These are phyloP conservation scores for Mucor saturninus DNA, from an alignment of 371 early-diverging fungal species.

Conservation along the genomic window DNA sequence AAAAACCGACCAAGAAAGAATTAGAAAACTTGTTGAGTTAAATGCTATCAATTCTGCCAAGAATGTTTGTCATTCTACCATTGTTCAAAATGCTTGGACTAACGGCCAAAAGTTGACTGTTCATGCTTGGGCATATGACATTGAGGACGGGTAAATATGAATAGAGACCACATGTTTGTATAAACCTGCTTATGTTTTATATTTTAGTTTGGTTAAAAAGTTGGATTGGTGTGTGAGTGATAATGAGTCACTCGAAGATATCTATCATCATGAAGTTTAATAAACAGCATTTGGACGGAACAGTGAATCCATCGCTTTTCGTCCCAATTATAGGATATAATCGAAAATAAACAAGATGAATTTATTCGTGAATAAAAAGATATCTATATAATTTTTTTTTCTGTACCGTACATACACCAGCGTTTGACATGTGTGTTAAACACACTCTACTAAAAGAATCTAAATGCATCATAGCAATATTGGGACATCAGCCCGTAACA, in stretches of 20 bases:
- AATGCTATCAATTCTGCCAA: constrained; percentile 79
- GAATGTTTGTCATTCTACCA: constrained; percentile 74
- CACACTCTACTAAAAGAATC: no score
- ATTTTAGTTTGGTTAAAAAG: constrained; percentile 14
- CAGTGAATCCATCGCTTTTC: no score
- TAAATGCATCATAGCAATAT: no score
- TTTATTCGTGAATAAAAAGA: no score
- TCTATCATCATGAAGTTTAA: constrained; percentile 7
- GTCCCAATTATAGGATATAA: no score
- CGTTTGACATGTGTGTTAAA: no score
- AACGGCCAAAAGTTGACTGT: constrained; percentile 76
- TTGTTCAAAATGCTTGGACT: constrained; percentile 87
- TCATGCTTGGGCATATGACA: constrained; percentile 86
- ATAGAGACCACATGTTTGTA: not conserved
- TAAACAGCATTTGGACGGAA: not conserved
- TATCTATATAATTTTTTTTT: no score
- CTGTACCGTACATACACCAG: no score
- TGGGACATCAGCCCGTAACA: no score
- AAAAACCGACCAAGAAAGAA: constrained; percentile 43
- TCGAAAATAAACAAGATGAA: no score
- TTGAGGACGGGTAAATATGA: constrained; percentile 62
- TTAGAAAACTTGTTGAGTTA: constrained; percentile 67
- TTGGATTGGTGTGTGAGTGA: constrained; percentile 19
- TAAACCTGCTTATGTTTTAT: not conserved
- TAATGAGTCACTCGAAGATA: constrained; percentile 9